Percentiles rank a stretch among this genome's conserved stretches.
These are phyloP conservation scores for Trametes meyenii DNA, from an alignment of 768 basidiomycete genomes.

Conservation along the genomic window DNA sequence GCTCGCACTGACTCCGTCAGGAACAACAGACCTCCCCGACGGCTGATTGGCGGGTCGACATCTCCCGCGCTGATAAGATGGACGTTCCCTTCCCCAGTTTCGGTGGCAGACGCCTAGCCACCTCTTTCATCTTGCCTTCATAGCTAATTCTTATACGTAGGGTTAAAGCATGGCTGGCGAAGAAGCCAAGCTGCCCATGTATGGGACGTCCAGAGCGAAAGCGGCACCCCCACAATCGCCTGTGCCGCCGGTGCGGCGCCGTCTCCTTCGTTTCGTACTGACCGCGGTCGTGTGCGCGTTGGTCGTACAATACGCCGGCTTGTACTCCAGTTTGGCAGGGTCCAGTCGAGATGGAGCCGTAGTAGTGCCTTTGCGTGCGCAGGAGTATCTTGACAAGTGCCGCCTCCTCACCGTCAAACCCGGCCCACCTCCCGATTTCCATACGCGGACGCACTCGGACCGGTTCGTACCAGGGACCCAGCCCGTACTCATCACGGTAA, in stretches of 20 bases:
- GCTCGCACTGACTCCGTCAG: neutral
- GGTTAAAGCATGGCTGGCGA: neutral
- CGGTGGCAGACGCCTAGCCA: neutral
- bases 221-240: neutral
- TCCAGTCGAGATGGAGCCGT: neutral
- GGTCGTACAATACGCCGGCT: constrained; percentile 2
- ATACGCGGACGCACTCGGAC: constrained; percentile 58
- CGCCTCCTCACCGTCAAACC: constrained; percentile 42
- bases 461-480: constrained; percentile 66
- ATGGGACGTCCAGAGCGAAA: neutral
- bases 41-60: neutral
- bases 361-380: constrained; percentile 19
- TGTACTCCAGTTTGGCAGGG: neutral
- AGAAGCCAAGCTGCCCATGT: constrained; percentile 6
- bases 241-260: neutral
- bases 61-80: neutral
- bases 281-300: neutral
- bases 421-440: constrained; percentile 51
- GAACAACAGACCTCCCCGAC: neutral
- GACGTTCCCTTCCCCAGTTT: neutral
- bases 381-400: constrained; percentile 46
- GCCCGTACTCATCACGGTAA: constrained; percentile 46
- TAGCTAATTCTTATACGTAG: neutral
- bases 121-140: neutral
- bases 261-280: neutral